Evolutionary conservation across 495 filamentous ascomycete species (phyloP).

Genomic region (Annulohypoxylon maeteangense): DNA sequence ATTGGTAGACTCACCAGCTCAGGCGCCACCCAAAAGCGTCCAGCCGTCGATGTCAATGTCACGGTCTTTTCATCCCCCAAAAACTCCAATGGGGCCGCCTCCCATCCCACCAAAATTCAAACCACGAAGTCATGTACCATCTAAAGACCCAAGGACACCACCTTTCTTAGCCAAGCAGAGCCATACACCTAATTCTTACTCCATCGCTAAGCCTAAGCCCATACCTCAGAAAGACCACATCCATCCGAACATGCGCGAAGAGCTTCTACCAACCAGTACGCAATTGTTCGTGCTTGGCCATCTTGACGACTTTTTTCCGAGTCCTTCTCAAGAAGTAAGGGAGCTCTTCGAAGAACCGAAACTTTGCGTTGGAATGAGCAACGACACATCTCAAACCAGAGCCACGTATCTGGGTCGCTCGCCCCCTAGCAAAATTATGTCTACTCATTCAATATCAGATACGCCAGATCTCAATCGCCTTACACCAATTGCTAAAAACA

Average conservation of each 20-base stretch:
- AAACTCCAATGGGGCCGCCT: slow-evolving; percentile 39
- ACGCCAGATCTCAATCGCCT: neutral
- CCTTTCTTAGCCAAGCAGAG: slow-evolving; percentile 33
- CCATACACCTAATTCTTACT: slow-evolving; percentile 9
- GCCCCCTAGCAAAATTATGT: neutral
- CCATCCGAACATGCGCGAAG: neutral
- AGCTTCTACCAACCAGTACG: slow-evolving; percentile 50
- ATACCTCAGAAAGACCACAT: neutral
- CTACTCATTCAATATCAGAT: neutral
- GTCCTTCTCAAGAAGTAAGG: slow-evolving; percentile 57
- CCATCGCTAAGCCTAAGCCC: neutral
- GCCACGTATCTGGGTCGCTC: neutral
- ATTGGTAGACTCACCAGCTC: neutral
- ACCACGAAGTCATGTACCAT: slow-evolving; percentile 13
- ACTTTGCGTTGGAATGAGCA: neutral
- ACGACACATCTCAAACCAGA: neutral
- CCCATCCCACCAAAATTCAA: slow-evolving; percentile 39
- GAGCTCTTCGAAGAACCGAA: slow-evolving; percentile 54
- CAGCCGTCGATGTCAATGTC: slow-evolving; percentile 8
- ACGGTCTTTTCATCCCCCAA: slow-evolving; percentile 29
- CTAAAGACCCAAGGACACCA: slow-evolving; percentile 20
- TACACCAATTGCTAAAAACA: neutral
- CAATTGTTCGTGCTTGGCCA: slow-evolving; percentile 58
- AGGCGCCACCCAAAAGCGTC: neutral
- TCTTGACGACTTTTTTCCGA: slow-evolving; percentile 61